Percentiles rank a stretch among this genome's conserved stretches.
These are phyloP conservation scores for Solanum chacoense DNA, from an alignment of 305 asterid species.

Conservation along the genomic window DNA sequence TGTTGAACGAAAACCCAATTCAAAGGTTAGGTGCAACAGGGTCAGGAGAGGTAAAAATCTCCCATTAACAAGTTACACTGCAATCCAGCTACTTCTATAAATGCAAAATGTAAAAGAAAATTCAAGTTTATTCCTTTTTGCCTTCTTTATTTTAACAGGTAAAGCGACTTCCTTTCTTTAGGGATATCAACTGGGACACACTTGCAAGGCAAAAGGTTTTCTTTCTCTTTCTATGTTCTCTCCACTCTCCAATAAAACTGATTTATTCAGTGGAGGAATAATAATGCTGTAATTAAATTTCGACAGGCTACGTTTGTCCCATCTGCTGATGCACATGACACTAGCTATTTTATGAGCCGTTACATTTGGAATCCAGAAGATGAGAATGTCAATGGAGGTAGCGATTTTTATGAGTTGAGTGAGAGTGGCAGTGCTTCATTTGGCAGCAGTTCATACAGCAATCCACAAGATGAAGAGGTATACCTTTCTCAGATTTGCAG, in stretches of 20 bases:
- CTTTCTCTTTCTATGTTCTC: constrained; percentile 6
- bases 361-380: constrained; percentile 92
- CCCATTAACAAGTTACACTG: neutral
- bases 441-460: constrained; percentile 71
- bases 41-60: constrained; percentile 55
- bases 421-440: constrained; percentile 64
- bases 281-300: constrained; percentile 7
- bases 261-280: neutral
- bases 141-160: constrained; percentile 43
- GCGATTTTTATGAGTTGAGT: constrained; percentile 74
- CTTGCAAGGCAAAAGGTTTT: constrained; percentile 92
- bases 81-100: constrained; percentile 1
- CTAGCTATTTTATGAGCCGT: constrained; percentile 97
- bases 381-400: constrained; percentile 57
- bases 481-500: constrained; percentile 4
- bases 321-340: constrained; percentile 71
- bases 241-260: neutral
- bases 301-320: constrained; percentile 91
- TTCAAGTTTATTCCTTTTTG: neutral
- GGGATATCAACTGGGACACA: constrained; percentile 84
- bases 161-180: constrained; percentile 63
- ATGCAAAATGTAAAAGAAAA: constrained; percentile 3
- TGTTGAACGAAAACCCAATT: constrained; percentile 77
- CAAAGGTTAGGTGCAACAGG: constrained; percentile 97
- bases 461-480: constrained; percentile 82